These are phyloP conservation scores for Trichoderma endophyticum DNA, from an alignment of 2,329 filamentous ascomycete genomes.

Conservation along the genomic window DNA sequence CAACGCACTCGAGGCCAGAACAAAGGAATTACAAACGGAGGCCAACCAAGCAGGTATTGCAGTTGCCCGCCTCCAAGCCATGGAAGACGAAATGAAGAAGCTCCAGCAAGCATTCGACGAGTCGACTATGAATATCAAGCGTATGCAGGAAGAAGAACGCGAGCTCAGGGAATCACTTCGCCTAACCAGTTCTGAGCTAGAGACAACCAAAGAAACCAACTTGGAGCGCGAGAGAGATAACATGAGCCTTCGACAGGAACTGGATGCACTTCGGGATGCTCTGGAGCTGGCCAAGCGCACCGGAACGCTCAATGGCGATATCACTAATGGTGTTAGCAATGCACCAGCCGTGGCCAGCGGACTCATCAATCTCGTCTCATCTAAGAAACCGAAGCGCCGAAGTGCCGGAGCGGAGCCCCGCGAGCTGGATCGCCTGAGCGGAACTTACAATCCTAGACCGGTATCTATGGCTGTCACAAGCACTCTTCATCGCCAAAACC, in stretches of 20 bases:
- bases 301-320: conserved; percentile 67
- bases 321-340: conserved; percentile 37
- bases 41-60: conserved; percentile 97
- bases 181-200: conserved; percentile 74
- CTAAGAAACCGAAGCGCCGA: conserved; percentile 93
- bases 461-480: conserved; percentile 88
- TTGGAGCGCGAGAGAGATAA: conserved; percentile 82
- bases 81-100: conserved; percentile 95
- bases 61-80: conserved; percentile 80
- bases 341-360: conserved; percentile 61
- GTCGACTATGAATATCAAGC: conserved; percentile 83
- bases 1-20: conserved; percentile 81
- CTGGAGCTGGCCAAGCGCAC: conserved; percentile 81
- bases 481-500: conserved; percentile 64
- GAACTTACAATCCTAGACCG: conserved; percentile 87
- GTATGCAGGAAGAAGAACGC: conserved; percentile 91
- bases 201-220: conserved; percentile 71
- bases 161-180: conserved; percentile 79
- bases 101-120: conserved; percentile 87
- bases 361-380: conserved; percentile 93
- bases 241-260: conserved; percentile 77
- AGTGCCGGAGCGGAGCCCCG: conserved; percentile 85
- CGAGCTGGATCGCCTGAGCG: conserved; percentile 85
- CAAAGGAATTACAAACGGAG: conserved; percentile 92
- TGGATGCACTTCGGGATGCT: conserved; percentile 87